phyloP scores from a whole-genome alignment of 1,284 basidiomycete genomes.

The Puccinia horiana region DNA sequence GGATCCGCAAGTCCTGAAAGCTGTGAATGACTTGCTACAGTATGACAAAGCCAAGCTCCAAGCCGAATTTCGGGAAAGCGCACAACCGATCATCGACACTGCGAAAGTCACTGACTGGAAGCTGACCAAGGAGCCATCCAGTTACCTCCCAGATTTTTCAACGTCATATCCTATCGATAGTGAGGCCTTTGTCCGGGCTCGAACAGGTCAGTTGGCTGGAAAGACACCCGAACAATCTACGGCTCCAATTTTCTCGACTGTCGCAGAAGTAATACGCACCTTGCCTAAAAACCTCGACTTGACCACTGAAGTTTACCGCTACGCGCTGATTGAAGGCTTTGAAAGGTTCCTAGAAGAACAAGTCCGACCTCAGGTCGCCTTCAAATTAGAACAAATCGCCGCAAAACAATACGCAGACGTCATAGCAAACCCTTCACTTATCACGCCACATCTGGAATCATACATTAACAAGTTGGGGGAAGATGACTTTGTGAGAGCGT shows the following conservation, averaged over 20 bases:
- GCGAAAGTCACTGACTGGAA: too few relatives aligned
- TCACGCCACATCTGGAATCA: neutral
- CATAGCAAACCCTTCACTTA: neutral
- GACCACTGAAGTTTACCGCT: neutral
- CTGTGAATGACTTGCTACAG: too few relatives aligned
- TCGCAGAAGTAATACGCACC: neutral
- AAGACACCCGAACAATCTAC: neutral
- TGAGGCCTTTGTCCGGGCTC: neutral
- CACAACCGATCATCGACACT: too few relatives aligned
- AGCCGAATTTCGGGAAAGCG: too few relatives aligned
- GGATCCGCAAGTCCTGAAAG: too few relatives aligned
- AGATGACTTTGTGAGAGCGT: neutral
- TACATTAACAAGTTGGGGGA: constrained; percentile 17
- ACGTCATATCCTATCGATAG: neutral
- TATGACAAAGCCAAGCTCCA: too few relatives aligned
- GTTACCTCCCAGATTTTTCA: neutral
- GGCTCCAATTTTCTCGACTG: neutral
- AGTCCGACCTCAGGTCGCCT: neutral
- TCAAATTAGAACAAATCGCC: neutral
- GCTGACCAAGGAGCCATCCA: neutral
- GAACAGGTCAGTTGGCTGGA: neutral
- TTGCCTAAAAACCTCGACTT: constrained; percentile 3
- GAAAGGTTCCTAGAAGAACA: neutral
- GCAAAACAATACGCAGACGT: neutral
- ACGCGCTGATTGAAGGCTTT: neutral